phyloP scores from a whole-genome alignment of 441 rosid genomes.

The Viola pubescens region DNA sequence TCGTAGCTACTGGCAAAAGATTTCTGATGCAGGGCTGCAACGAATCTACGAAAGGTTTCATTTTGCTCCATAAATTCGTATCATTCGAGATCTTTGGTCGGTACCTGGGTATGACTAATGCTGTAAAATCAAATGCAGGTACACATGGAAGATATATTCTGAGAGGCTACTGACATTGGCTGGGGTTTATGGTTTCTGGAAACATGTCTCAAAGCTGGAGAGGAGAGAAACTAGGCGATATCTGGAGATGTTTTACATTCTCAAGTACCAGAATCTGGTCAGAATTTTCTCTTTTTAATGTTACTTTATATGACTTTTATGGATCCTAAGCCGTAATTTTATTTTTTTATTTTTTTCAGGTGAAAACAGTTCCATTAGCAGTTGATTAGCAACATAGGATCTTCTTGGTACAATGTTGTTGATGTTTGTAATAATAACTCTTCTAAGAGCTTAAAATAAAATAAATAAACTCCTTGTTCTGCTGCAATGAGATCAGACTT shows the following conservation, averaged over 20 bases:
- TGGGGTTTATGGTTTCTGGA: constrained; percentile 84
- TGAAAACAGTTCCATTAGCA: constrained; percentile 45
- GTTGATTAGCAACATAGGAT: constrained; percentile 28
- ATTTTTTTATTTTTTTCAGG: constrained; percentile 30
- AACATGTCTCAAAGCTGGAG: constrained; percentile 68
- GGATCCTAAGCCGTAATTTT: not conserved
- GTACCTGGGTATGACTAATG: not conserved
- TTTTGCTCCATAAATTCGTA: not conserved
- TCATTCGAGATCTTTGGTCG: not conserved
- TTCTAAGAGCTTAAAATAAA: too few relatives aligned
- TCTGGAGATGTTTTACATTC: constrained; percentile 84
- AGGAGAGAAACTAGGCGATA: constrained; percentile 67
- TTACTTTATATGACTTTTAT: not conserved
- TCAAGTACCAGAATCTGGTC: constrained; percentile 66
- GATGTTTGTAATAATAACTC: too few relatives aligned
- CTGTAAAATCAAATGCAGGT: constrained; percentile 29
- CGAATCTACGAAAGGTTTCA: constrained; percentile 53
- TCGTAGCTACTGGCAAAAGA: constrained; percentile 41
- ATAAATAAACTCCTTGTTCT: too few relatives aligned
- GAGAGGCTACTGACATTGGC: constrained; percentile 73
- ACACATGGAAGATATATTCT: constrained; percentile 79
- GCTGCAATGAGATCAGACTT: too few relatives aligned
- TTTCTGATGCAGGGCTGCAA: constrained; percentile 50
- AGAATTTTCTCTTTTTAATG: constrained; percentile 1
- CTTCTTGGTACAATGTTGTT: too few relatives aligned